These are phyloP conservation scores for Apiospora aurea DNA, from an alignment of 2,329 filamentous ascomycete genomes.

Conservation along the genomic window DNA sequence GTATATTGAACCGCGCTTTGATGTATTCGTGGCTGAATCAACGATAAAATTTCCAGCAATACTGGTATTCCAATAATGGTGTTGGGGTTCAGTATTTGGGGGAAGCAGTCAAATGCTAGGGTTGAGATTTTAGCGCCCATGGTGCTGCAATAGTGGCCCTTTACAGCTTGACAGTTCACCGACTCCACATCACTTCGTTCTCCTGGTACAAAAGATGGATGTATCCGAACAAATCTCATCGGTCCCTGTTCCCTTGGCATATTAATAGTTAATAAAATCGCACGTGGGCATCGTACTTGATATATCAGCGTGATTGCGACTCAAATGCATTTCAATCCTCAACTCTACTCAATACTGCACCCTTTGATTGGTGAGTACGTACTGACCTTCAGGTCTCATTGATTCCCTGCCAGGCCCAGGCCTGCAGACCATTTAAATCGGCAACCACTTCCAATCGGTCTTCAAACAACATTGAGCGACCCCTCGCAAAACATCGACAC, in stretches of 20 bases:
- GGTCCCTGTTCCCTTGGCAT: neutral
- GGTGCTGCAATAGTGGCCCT: neutral
- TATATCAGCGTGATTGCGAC: no score
- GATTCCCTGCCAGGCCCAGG: no score
- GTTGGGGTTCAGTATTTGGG: neutral
- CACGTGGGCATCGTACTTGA: neutral
- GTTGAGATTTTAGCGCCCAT: slow-evolving; percentile 8
- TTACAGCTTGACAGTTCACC: neutral
- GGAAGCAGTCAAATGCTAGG: neutral
- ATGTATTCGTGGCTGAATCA: no score
- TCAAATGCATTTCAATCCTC: no score
- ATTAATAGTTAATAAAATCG: neutral
- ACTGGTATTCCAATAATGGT: neutral
- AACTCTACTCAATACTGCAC: no score
- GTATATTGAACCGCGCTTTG: neutral
- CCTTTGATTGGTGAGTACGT: no score
- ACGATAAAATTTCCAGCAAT: neutral
- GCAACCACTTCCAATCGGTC: no score
- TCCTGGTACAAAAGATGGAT: neutral
- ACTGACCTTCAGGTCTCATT: no score
- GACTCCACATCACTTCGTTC: neutral
- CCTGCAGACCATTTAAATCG: no score
- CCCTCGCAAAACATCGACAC: no score
- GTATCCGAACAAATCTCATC: neutral
- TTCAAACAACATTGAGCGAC: no score